Conservation (phyloP, 306 rosid genomes). For the Rosa lucieae region DNA sequence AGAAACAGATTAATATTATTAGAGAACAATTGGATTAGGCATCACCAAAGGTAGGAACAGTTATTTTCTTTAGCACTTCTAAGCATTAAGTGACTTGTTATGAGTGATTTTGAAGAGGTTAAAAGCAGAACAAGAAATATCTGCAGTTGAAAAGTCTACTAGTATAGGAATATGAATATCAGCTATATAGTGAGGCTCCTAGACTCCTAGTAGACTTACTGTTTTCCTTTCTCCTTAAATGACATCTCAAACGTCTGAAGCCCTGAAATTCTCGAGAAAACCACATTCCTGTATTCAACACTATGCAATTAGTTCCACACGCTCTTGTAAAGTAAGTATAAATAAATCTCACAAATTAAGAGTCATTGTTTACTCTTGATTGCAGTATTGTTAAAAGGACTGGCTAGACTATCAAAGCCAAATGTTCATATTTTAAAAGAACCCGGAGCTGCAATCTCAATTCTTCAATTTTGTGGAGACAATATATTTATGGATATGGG, state of each 20-base stretch:
- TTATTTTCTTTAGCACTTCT: too few relatives aligned
- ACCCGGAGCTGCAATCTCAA: neutral
- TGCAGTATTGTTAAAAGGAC: neutral
- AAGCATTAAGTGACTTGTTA: neutral
- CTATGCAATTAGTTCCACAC: neutral
- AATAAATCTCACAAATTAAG: neutral
- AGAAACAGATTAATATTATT: neutral
- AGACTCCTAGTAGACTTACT: constrained; percentile 39
- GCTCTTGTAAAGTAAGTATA: neutral
- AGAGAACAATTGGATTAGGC: neutral
- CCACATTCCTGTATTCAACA: constrained; percentile 42
- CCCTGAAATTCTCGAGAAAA: constrained; percentile 48
- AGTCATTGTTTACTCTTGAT: neutral
- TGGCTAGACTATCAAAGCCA: neutral
- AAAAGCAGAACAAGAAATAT: neutral
- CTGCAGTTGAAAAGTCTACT: neutral
- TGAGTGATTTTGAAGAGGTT: neutral
- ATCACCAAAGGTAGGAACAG: neutral
- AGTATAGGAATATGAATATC: neutral
- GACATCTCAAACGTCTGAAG: constrained; percentile 33
- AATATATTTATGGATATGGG: neutral
- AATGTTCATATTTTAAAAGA: neutral
- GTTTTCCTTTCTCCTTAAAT: constrained; percentile 32
- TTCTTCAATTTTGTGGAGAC: neutral
- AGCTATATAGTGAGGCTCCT: neutral